These are phyloP conservation scores for Sporothrix protearum DNA, from an alignment of 2,329 filamentous ascomycete species.

Conservation along the genomic window DNA sequence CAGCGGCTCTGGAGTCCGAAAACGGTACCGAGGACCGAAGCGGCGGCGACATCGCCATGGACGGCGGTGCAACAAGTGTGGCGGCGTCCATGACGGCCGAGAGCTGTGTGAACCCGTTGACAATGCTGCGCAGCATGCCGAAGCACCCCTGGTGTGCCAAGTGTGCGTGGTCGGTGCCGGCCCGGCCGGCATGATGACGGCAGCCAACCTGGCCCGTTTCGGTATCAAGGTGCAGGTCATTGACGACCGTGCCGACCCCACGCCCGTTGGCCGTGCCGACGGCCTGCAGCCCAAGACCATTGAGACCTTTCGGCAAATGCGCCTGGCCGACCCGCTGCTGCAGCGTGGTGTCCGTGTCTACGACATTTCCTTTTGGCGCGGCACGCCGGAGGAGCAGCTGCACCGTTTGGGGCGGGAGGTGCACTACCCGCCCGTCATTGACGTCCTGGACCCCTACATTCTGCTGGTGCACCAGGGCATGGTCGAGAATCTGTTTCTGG, in stretches of 20 bases:
- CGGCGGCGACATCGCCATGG: slow-evolving; percentile 32
- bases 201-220: slow-evolving; percentile 49
- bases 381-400: slow-evolving; percentile 53
- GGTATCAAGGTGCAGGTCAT: slow-evolving; percentile 41
- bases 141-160: slow-evolving; percentile 31
- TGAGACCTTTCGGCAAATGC: slow-evolving; percentile 70
- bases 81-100: slow-evolving; percentile 34
- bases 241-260: slow-evolving; percentile 25
- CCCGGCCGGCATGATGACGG: slow-evolving; percentile 52
- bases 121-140: slow-evolving; percentile 44
- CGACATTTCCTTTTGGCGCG: slow-evolving; percentile 71
- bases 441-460: slow-evolving; percentile 54
- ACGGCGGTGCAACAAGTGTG: slow-evolving; percentile 34
- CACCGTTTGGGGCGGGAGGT: slow-evolving; percentile 43
- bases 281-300: slow-evolving; percentile 75
- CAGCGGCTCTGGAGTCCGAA: slow-evolving; percentile 35
- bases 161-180: slow-evolving; percentile 53
- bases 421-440: slow-evolving; percentile 59
- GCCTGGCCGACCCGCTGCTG: slow-evolving; percentile 65
- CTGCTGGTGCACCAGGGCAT: slow-evolving; percentile 68
- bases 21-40: slow-evolving; percentile 7
- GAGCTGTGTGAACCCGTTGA: slow-evolving; percentile 44
- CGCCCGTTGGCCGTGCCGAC: slow-evolving; percentile 56
- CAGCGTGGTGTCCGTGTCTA: slow-evolving; percentile 66
- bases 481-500: slow-evolving; percentile 66